Evolutionary conservation across 768 basidiomycete species (phyloP), one percentile per base, ranked within the genome.

Genomic region (Rhizopogon salebrosus): DNA sequence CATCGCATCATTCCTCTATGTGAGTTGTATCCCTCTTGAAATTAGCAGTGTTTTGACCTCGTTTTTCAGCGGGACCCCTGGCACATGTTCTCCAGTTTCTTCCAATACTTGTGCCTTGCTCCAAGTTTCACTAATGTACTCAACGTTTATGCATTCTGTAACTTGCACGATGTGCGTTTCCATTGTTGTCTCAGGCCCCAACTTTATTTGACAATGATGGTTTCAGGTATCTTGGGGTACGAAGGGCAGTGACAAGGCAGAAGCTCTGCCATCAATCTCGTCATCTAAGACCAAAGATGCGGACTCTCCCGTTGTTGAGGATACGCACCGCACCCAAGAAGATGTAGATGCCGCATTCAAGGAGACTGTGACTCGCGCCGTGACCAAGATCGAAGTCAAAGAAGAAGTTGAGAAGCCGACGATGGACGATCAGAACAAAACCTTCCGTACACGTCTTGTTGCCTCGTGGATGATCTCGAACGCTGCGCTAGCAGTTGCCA

Each of bases 71-170:
- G 91, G 56, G 95, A 98, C 70, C 95, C 95, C 4, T 98, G 95
- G 95, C 95, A 98, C 70, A 88, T 98, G 85, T 85, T 95, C 70
- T 90, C 91, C 23, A 93, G 91, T 60, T 93, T 97, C 78, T 73
- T 87, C 60, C 95, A 95, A 66, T 95, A 95, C 65, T 73, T 95
- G 46, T 85, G 85, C 62, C 70, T 98, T 53, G 95, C 95, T 10
- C 91, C 92, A 1, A 91, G 88, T 60, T 95, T 95, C 73, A 94
- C 87, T 34, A 98, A 97, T 66, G 87, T 98, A 41, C 80, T 95
- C 61, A 95, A 95, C 70, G 90, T 95, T 35, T 98, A 98, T 66
- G 94, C 95, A 1, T 98, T 98, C 77, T 97, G 93, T 72, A 97
- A 97, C 72, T 73, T 97, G 70, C 92, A 92, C 66, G 93, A 94